Evolutionary conservation across 139 green algal species (phyloP), one percentile per base, ranked within the genome.

Genomic region (Chlamydomonas applanata): DNA sequence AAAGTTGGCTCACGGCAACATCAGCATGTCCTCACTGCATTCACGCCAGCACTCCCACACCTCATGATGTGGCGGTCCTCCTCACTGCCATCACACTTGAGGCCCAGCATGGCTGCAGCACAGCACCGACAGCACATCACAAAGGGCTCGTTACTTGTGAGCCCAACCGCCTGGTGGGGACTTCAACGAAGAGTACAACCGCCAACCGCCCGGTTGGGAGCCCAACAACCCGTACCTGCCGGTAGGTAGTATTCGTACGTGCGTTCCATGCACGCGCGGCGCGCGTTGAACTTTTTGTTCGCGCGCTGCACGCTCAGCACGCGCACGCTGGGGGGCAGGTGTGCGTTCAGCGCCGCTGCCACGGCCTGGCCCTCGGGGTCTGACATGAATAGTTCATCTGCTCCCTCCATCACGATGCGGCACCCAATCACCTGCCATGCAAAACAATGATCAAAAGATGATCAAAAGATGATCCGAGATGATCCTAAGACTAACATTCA

Each of bases 231-330:
- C n/a, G n/a, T n/a, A 29, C 30, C 27, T 36, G 79, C 86, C 0
- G 96, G 96, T 46, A 99, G 78, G 60, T 98, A 90, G 86, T 99
- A 99, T 84, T 98, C 93, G 69, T 99, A 99, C 53, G 81, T 82
- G 16, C 95, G 83, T 65, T 74, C 83, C 80, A 91, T 85, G 82
- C 92, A 97, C 60, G 83, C 78, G 70, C 90, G 89, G 3, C 93
- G 88, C 0, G 95, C 91, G 71, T 97, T 90, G 79, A 99, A 99
- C 54, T 87, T 86, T 29, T 91, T 90, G 32, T 94, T 97, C 0
- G 92, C 91, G 34, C 89, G 73, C 62, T 89, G 85, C 60, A 90
- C 92, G 7, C 89, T 86, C 62, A 98, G 88, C 7, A 95, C 85
- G 0, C 83, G 74, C 34, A 99, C 90, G 30, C 85, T 60, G n/a